Percentiles rank a stretch among this genome's conserved stretches.
phyloP scores from a whole-genome alignment of 2,329 filamentous ascomycete species.

The Erysiphe neolycopersici region DNA sequence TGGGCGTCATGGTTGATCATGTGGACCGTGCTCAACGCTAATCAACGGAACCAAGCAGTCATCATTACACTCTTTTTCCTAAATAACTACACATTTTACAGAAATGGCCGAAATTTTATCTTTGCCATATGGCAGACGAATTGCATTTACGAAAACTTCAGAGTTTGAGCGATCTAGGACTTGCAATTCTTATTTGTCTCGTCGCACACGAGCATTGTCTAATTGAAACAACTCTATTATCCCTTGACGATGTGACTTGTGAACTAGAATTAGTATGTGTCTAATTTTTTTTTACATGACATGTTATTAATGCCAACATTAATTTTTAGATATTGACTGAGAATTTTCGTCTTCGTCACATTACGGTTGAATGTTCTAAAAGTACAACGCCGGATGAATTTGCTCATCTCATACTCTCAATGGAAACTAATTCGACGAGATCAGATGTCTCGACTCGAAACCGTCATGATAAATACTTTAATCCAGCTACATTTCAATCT shows the following conservation, averaged over 20 bases:
- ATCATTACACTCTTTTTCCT: too few species aligned
- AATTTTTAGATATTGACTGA: constrained; percentile 29
- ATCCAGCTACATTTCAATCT: constrained; percentile 8
- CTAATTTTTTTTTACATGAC: neutral
- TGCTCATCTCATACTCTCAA: constrained; percentile 29
- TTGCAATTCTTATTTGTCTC: constrained; percentile 61
- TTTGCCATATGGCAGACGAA: constrained; percentile 28
- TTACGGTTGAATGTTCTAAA: constrained; percentile 44
- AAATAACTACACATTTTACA: too few species aligned
- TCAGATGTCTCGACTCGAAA: constrained; percentile 9
- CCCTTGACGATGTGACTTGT: constrained; percentile 39
- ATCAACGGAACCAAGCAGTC: neutral
- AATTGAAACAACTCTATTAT: constrained; percentile 40
- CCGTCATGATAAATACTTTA: constrained; percentile 13
- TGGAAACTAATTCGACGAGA: constrained; percentile 7
- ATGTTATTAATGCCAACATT: neutral
- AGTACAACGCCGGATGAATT: constrained; percentile 63
- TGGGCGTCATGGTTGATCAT: neutral
- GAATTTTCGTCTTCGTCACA: constrained; percentile 45
- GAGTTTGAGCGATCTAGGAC: constrained; percentile 60
- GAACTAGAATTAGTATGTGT: constrained; percentile 41
- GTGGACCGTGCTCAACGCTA: neutral
- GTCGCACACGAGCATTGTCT: constrained; percentile 69
- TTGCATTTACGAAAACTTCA: constrained; percentile 42
- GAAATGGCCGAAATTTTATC: neutral